phyloP scores from a whole-genome alignment of 2,329 filamentous ascomycete species.

The Diplodia intermedia region DNA sequence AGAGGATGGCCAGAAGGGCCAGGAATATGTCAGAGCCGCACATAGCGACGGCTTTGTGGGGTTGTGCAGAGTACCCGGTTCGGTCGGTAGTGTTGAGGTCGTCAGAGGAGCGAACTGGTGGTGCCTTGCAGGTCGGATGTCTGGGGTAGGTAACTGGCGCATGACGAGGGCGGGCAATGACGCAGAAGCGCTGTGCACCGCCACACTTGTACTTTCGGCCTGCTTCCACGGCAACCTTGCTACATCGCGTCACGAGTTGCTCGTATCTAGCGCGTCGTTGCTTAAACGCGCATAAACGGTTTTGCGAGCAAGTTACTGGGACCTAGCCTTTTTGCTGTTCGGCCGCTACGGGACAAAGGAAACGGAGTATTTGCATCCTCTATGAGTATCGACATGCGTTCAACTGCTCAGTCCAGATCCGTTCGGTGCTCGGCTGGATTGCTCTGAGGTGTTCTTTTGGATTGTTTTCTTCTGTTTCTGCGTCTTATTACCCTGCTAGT shows the following conservation, averaged over 20 bases:
- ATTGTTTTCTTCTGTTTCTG: background rate
- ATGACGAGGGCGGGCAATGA: slow-evolving; percentile 23
- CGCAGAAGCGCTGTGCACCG: slow-evolving; percentile 23
- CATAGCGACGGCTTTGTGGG: slow-evolving; percentile 48
- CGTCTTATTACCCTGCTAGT: background rate
- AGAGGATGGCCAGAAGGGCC: slow-evolving; percentile 66
- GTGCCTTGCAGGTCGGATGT: slow-evolving; percentile 21
- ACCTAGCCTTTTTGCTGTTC: too few species aligned
- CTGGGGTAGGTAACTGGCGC: slow-evolving; percentile 18
- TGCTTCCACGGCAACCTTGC: background rate
- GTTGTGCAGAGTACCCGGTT: background rate
- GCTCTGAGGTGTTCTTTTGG: background rate
- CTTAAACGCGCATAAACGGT: too few species aligned
- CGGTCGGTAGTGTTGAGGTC: background rate
- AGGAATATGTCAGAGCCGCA: slow-evolving; percentile 67
- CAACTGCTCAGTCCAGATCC: too few species aligned
- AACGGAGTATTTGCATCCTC: too few species aligned
- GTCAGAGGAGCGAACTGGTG: slow-evolving; percentile 1
- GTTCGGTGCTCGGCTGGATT: background rate
- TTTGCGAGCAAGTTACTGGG: too few species aligned
- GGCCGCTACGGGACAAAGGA: too few species aligned
- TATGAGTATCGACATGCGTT: too few species aligned
- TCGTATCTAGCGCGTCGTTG: background rate
- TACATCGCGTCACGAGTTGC: background rate
- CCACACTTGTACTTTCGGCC: background rate